phyloP scores from a whole-genome alignment of 2,329 filamentous ascomycete genomes.

The Oidium heveae region DNA sequence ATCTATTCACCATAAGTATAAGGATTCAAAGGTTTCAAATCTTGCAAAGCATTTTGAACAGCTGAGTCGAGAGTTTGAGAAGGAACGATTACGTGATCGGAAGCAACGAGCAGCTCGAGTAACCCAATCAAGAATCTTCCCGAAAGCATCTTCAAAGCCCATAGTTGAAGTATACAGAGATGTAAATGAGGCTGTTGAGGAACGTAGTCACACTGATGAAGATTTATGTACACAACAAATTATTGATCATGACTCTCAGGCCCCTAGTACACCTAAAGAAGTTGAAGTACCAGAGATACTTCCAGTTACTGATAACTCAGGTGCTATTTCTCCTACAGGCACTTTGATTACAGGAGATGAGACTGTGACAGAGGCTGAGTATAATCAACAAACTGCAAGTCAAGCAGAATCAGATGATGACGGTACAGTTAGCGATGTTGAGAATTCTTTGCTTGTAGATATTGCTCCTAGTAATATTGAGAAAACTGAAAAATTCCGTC shows the following conservation, averaged over 20 bases:
- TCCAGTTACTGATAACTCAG: constrained; percentile 3
- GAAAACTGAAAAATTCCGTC: constrained; percentile 30
- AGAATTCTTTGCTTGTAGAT: constrained; percentile 43
- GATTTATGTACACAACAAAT: constrained; percentile 19
- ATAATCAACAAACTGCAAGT: constrained; percentile 22
- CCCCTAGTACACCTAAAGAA: constrained; percentile 2
- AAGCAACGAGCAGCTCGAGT: constrained; percentile 57
- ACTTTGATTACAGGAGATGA: constrained; percentile 10
- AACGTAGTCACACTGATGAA: constrained; percentile 42
- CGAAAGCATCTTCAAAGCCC: constrained; percentile 76
- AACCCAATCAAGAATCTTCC: constrained; percentile 53
- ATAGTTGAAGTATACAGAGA: constrained; percentile 92
- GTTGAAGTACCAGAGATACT: constrained; percentile 12
- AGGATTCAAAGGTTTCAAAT: constrained; percentile 62
- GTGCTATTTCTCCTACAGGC: constrained; percentile 11
- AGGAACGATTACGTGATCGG: constrained; percentile 68
- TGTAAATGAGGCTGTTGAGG: constrained; percentile 76
- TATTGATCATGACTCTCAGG: constrained; percentile 12
- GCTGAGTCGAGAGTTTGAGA: constrained; percentile 71
- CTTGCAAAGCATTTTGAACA: constrained; percentile 92
- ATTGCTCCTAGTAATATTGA: constrained; percentile 37
- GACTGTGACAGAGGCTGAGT: constrained; percentile 16
- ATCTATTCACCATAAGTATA: constrained; percentile 46
- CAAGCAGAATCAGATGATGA: constrained; percentile 45
- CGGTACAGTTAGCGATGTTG: constrained; percentile 42